These are phyloP conservation scores for Yarrowia sp. DNA, from an alignment of 805 yeast species.

Conservation along the genomic window DNA sequence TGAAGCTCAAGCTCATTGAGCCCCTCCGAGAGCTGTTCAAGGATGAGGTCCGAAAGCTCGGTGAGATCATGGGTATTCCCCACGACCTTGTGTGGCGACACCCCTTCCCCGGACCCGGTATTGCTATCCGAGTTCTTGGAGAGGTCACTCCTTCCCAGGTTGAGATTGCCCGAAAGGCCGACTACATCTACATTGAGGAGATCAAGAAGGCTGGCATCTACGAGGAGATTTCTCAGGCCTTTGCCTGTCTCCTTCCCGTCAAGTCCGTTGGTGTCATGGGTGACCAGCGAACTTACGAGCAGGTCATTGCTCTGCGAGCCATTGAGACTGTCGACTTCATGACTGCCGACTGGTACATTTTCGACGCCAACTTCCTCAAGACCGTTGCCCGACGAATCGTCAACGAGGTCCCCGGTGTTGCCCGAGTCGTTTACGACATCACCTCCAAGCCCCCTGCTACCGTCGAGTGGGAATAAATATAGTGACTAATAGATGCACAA, in stretches of 20 bases:
- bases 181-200: constrained; percentile 93
- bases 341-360: constrained; percentile 99
- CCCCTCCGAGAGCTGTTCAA: constrained; percentile 98
- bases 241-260: constrained; percentile 95
- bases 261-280: constrained; percentile 99
- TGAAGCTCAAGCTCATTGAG: constrained; percentile 98
- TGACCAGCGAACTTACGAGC: constrained; percentile 98
- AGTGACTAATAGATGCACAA: constrained; percentile 32
- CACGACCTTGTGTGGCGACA: constrained; percentile 99
- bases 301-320: constrained; percentile 98
- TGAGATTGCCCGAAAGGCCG: constrained; percentile 97
- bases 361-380: constrained; percentile 91
- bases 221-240: constrained; percentile 93
- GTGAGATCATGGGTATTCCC: constrained; percentile 93
- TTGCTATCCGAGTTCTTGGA: constrained; percentile 97
- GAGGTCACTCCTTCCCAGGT: constrained; percentile 94
- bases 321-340: constrained; percentile 97
- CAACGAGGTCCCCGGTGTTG: constrained; percentile 98
- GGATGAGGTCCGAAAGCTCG: constrained; percentile 97
- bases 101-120: constrained; percentile 99
- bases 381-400: constrained; percentile 94
- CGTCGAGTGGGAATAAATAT: constrained; percentile 93
- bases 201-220: constrained; percentile 92
- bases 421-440: constrained; percentile 97
- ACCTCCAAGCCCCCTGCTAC: constrained; percentile 99